Evolutionary conservation across 495 filamentous ascomycete species (phyloP), one percentile per base, ranked within the genome.

Genomic region (Penicillium cataractarum): DNA sequence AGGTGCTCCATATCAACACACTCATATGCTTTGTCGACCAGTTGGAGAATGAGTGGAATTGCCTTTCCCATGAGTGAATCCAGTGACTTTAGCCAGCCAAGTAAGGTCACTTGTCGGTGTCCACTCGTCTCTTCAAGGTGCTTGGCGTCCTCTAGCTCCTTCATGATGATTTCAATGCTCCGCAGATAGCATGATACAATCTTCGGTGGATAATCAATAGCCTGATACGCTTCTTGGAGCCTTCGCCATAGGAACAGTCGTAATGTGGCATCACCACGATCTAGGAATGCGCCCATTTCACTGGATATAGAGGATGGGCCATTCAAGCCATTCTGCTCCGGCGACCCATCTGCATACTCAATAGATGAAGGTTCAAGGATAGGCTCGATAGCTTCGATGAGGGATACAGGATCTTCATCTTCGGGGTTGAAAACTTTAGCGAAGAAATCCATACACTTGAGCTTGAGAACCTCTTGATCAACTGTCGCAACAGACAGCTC

Each of bases 361-460:
- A 90, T 82, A 13, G 85, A 86, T 19, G 86, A 78, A 12, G 89
- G 88, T 57, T 96, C 92, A 2, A 99, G 82, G 17, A 99, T 87
- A 1, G 96, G 95, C 66, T 99, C 96, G 33, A 99, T 80, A 39
- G 86, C 95, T 65, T 97, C 92, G 65, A 99, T 97, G 4, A 97
- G 83, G 9, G 86, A 84, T 5, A 91, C 82, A 0, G 95, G 89
- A 68, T 97, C 87, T 37, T 85, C 85, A 33, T 84, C 76, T 42
- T 87, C 81, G 26, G 83, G 73, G 55, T 78, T 80, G 65, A 97
- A 97, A 0, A 99, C 85, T 31, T 86, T 89, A 61, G 90, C 81
- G 76, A 99, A 98, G 75, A 97, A 98, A 68, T 97, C 96, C 86
- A 95, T 93, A 0, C 93, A 98, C 15, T 91, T 96, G 15, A 98